Evolutionary conservation across 805 yeast genomes (phyloP), one percentile per base, ranked within the genome.

Genomic region (Nakazawaea sp.): DNA sequence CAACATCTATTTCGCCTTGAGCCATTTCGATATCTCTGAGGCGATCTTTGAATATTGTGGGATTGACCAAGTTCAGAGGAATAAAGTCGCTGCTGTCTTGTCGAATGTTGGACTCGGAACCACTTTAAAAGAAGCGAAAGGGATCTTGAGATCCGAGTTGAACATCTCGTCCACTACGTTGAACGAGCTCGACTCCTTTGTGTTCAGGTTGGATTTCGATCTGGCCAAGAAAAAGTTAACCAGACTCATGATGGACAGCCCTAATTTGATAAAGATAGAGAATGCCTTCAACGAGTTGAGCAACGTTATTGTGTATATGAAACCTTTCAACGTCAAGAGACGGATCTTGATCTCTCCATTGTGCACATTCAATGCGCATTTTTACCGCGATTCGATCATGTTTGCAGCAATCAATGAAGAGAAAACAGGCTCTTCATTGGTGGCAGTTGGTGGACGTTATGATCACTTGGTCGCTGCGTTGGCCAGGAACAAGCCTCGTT

Each of bases 401-500:
- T 92, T 90, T 53, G 95, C 87, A 47, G 86, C 84, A 0, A 72
- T 87, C 1, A 72, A 77, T 45, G 82, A 85, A 38, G 80, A 77
- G 3, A 77, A 68, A 48, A 51, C 44, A 54, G 53, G 49, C 62
- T 64, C 51, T 40, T 46, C 62, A 5, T 66, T 81, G 23, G 63
- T 92, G 28, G 92, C 92, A 12, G 90, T 92, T 0, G 99, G 99
- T 31, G 99, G 99, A 2, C 66, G 99, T 38, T 92, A 88, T 52
- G 97, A 90, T 50, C 64, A 67, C 16, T 65, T 92, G 45, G 73
- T 88, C 11, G 64, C 75, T 3, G 68, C 78, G 13, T 68, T 87
- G 42, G 73, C 90, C 0, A 77, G 84, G 45, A 54, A 58, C 31
- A 59, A 56, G 34, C 43, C 54, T 9, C 45, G 55, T 1, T 40